Evolutionary conservation across 148 eudicot genomes (phyloP).

Genomic region (Vaccinium darrowii): DNA sequence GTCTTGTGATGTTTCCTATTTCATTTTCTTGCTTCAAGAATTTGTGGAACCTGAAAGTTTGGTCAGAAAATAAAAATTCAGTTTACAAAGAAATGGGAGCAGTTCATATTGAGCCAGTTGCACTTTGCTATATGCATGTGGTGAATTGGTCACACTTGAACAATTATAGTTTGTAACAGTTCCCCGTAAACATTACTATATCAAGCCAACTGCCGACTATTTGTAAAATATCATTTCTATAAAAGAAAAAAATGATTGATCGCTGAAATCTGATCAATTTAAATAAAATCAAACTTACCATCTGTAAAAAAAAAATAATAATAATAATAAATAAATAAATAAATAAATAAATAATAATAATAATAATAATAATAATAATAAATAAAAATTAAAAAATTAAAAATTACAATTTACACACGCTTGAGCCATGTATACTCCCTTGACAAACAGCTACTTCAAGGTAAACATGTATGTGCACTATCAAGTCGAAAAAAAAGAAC

Average conservation of each 20-base stretch:
- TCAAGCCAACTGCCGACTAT: background rate
- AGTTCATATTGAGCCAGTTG: background rate
- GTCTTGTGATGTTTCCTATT: slow-evolving; percentile 96
- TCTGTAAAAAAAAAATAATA: background rate
- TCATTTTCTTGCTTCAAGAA: slow-evolving; percentile 94
- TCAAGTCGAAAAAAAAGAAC: background rate
- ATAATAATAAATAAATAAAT: too few relatives aligned
- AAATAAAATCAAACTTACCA: background rate
- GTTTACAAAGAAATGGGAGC: background rate
- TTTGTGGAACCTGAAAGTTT: slow-evolving; percentile 80
- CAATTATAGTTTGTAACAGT: background rate
- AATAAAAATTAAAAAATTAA: background rate
- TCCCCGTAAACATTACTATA: background rate
- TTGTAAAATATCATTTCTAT: background rate
- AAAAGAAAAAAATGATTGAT: too few relatives aligned
- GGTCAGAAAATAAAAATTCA: background rate
- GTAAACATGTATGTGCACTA: background rate
- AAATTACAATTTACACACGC: too few relatives aligned
- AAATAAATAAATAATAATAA: too few relatives aligned
- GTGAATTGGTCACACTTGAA: too few relatives aligned
- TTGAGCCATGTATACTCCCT: slow-evolving; percentile 1
- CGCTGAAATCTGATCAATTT: too few relatives aligned
- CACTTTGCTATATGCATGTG: background rate
- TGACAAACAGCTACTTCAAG: background rate
- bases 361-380: too few relatives aligned